These are phyloP conservation scores for Hibiscus trionum DNA, from an alignment of 345 rosid species.

Conservation along the genomic window DNA sequence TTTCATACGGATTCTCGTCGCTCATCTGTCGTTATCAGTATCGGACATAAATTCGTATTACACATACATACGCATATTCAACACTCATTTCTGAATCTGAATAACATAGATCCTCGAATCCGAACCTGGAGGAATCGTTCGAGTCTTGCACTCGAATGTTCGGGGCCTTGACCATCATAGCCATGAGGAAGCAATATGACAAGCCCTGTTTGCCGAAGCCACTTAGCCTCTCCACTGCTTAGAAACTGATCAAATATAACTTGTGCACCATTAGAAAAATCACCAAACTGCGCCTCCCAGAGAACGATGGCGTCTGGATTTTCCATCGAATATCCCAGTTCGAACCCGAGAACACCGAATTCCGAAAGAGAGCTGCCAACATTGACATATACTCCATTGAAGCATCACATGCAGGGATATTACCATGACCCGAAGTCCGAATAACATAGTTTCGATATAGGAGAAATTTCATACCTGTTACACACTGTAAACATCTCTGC, in stretches of 20 bases:
- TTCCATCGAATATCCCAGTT: constrained; percentile 85
- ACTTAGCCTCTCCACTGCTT: constrained; percentile 79
- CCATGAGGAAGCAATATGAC: constrained; percentile 77
- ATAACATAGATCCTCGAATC: background rate
- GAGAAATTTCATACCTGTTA: constrained; percentile 41
- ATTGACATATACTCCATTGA: background rate
- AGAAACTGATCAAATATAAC: constrained; percentile 77
- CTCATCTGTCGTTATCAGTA: constrained; percentile 47
- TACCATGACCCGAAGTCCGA: background rate
- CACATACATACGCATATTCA: background rate
- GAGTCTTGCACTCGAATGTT: constrained; percentile 76
- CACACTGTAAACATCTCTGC: constrained; percentile 85
- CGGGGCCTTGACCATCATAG: constrained; percentile 86
- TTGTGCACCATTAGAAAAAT: constrained; percentile 80
- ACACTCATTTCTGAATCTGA: background rate
- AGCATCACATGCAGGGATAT: background rate
- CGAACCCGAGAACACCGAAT: constrained; percentile 80
- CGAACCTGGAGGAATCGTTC: constrained; percentile 79
- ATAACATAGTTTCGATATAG: background rate
- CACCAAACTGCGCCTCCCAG: constrained; percentile 90
- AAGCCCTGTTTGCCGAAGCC: constrained; percentile 81
- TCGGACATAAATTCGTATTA: background rate
- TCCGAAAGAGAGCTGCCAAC: constrained; percentile 71
- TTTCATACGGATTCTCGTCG: constrained; percentile 68
- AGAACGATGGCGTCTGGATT: constrained; percentile 68